Conservation (phyloP, 148 eudicot species). For the Amaranthus hypochondriacus region DNA sequence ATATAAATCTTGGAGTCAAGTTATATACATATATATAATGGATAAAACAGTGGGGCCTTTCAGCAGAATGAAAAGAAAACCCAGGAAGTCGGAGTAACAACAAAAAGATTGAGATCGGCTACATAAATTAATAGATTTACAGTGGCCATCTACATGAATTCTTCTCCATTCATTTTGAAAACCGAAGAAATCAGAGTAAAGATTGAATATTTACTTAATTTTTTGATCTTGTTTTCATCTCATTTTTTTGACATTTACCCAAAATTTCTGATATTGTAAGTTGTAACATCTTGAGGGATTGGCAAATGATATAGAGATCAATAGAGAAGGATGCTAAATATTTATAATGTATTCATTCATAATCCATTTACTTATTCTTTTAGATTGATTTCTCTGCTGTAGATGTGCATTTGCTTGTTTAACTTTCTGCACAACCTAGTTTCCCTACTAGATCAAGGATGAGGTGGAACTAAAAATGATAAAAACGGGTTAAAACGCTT, state of each 20-base stretch:
- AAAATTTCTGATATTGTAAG: background rate
- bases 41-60: slow-evolving; percentile 69
- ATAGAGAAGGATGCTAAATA: slow-evolving; percentile 4
- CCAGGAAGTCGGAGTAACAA: slow-evolving; percentile 47
- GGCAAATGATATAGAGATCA: slow-evolving; percentile 13
- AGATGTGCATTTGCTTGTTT: too few species aligned
- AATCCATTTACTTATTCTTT: slow-evolving; percentile 23
- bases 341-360: slow-evolving; percentile 13
- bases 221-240: slow-evolving; percentile 9
- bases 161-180: slow-evolving; percentile 20
- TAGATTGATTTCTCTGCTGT: background rate
- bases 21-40: slow-evolving; percentile 76
- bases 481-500: too few species aligned
- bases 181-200: slow-evolving; percentile 49
- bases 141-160: too few species aligned
- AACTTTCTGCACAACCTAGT: too few species aligned
- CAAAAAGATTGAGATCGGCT: too few species aligned
- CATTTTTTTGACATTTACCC: background rate
- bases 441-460: too few species aligned
- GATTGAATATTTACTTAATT: background rate
- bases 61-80: slow-evolving; percentile 80
- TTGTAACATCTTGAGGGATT: slow-evolving; percentile 20
- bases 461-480: too few species aligned
- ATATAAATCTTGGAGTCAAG: slow-evolving; percentile 88
- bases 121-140: too few species aligned